A percentile compares a stretch with the other conserved stretches of the same genome.
phyloP scores from a whole-genome alignment of 768 basidiomycete species.

The Holtermannia corniformis region DNA sequence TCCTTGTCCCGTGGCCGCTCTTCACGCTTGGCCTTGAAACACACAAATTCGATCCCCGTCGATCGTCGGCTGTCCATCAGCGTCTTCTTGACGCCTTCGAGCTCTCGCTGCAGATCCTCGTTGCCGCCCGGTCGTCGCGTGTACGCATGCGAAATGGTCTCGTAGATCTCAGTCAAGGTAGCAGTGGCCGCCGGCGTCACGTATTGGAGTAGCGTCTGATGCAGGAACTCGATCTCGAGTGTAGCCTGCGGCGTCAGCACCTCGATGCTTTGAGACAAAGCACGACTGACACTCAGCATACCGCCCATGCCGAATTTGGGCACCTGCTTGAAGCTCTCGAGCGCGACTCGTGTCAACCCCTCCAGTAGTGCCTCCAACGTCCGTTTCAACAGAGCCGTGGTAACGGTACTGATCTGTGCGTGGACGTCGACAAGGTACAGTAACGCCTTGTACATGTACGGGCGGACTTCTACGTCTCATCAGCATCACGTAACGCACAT shows the following conservation, averaged over 20 bases:
- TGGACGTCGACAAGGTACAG: conserved; percentile 85
- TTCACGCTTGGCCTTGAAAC: conserved; percentile 50
- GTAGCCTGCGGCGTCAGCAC: conserved; percentile 59
- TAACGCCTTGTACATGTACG: conserved; percentile 83
- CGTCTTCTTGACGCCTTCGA: conserved; percentile 86
- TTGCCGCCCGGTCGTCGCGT: conserved; percentile 52
- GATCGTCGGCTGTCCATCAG: conserved; percentile 77
- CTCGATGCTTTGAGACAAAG: not conserved
- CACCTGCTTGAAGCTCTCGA: conserved; percentile 77
- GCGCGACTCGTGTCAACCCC: conserved; percentile 69
- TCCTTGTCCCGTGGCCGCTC: not conserved
- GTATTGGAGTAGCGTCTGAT: conserved; percentile 85
- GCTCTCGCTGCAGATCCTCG: conserved; percentile 64
- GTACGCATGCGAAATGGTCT: conserved; percentile 88
- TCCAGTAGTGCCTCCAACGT: conserved; percentile 70
- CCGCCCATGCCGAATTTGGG: conserved; percentile 95
- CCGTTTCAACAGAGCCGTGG: conserved; percentile 72
- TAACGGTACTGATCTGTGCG: conserved; percentile 72
- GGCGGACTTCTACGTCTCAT: conserved; percentile 73
- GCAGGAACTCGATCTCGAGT: conserved; percentile 97
- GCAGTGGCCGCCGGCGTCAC: conserved; percentile 67
- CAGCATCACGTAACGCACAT: not conserved
- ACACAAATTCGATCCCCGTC: conserved; percentile 89
- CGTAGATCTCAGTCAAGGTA: conserved; percentile 83
- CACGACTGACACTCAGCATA: conserved; percentile 73